A percentile compares a stretch with the other conserved stretches of the same genome.
These are phyloP conservation scores for Candida dubliniensis DNA, from an alignment of 1,139 yeast genomes.

Conservation along the genomic window DNA sequence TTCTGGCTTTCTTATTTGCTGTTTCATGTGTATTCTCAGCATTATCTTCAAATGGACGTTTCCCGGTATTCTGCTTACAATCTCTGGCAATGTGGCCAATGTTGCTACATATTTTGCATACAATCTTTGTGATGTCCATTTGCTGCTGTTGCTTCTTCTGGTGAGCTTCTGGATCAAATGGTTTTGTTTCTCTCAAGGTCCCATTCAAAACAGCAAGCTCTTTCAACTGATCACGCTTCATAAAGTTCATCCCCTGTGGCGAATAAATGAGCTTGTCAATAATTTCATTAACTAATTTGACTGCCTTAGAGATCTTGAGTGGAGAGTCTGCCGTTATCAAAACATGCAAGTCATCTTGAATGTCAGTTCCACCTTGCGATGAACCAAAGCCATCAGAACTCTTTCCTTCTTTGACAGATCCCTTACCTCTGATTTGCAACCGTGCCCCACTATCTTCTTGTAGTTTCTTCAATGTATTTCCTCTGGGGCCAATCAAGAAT, in stretches of 20 bases:
- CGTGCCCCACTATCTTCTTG: constrained; percentile 84
- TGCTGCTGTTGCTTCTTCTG: constrained; percentile 38
- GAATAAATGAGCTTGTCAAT: constrained; percentile 81
- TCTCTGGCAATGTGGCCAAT: constrained; percentile 88
- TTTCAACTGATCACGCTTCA: constrained; percentile 85
- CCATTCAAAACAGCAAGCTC: constrained; percentile 94
- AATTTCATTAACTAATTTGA: constrained; percentile 70
- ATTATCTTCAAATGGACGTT: neutral
- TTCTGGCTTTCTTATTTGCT: constrained; percentile 7
- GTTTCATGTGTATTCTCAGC: neutral
- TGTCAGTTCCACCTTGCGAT: constrained; percentile 17
- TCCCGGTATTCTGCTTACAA: constrained; percentile 47
- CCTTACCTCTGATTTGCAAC: constrained; percentile 87
- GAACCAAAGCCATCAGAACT: constrained; percentile 26
- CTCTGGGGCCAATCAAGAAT: constrained; percentile 90
- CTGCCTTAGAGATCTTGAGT: constrained; percentile 74
- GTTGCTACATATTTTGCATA: constrained; percentile 78
- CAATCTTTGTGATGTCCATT: constrained; percentile 55
- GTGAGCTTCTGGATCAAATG: constrained; percentile 61
- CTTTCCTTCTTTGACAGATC: constrained; percentile 93
- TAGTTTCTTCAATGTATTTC: constrained; percentile 77
- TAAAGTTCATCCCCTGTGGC: constrained; percentile 91
- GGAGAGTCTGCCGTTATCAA: constrained; percentile 82
- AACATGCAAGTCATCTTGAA: constrained; percentile 80
- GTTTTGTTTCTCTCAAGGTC: constrained; percentile 82